Percentiles rank a stretch among this genome's conserved stretches.
Evolutionary conservation across 805 yeast genomes (phyloP).

Genomic region (Metschnikowia vanudenii): DNA sequence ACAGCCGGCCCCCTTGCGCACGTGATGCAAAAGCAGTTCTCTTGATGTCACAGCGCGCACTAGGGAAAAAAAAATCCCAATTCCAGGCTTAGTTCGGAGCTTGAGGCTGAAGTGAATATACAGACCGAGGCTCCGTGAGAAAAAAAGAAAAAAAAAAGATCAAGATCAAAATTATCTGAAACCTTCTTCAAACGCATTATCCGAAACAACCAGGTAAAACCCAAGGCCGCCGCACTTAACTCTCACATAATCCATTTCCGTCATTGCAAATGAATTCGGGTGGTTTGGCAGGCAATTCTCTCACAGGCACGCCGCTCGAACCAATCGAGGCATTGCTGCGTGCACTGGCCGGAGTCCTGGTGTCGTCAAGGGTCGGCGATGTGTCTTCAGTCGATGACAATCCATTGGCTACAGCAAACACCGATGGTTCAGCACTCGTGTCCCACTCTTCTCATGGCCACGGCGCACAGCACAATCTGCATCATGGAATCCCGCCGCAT

Average conservation of each 20-base stretch:
- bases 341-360: constrained; percentile 9
- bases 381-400: constrained; percentile 13
- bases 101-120: neutral
- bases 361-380: constrained; percentile 13
- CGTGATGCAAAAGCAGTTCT: constrained; percentile 1
- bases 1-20: neutral
- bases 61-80: neutral
- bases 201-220: neutral
- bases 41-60: constrained; percentile 9
- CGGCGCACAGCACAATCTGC: neutral
- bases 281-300: constrained; percentile 14
- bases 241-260: neutral
- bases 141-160: constrained; percentile 1
- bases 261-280: constrained; percentile 15
- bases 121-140: constrained; percentile 3
- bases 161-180: neutral
- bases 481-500: constrained; percentile 15
- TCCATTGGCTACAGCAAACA: constrained; percentile 1
- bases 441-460: constrained; percentile 2
- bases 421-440: constrained; percentile 5
- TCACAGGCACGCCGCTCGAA: constrained; percentile 15
- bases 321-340: constrained; percentile 19
- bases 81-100: neutral
- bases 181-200: neutral
- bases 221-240: neutral